Conservation (phyloP, 805 yeast genomes). For the Teunomyces panamensis region DNA sequence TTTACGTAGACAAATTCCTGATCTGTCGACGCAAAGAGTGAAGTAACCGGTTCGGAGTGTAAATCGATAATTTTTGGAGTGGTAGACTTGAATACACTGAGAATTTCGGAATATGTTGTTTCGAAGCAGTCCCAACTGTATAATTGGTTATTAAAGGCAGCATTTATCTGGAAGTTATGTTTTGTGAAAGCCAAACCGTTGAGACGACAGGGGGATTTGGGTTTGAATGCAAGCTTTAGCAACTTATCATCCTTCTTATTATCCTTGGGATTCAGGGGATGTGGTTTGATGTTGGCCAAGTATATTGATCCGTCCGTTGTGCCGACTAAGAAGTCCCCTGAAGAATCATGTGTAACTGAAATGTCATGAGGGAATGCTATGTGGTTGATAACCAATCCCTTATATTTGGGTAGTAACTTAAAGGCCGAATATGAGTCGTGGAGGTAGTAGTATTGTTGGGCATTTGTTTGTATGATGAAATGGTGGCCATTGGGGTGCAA, state of each 20-base stretch:
- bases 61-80: slow-evolving; percentile 9
- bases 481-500: slow-evolving; percentile 36
- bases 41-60: neutral
- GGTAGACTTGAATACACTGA: slow-evolving; percentile 24
- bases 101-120: slow-evolving; percentile 23
- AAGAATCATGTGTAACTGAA: slow-evolving; percentile 8
- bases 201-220: slow-evolving; percentile 1
- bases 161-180: slow-evolving; percentile 20
- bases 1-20: slow-evolving; percentile 13
- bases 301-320: slow-evolving; percentile 30
- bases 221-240: slow-evolving; percentile 25
- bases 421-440: slow-evolving; percentile 29
- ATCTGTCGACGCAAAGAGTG: slow-evolving; percentile 14
- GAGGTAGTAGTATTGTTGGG: slow-evolving; percentile 26
- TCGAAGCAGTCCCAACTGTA: slow-evolving; percentile 37
- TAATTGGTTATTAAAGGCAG: slow-evolving; percentile 17
- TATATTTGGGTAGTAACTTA: slow-evolving; percentile 31
- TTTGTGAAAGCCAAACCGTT: slow-evolving; percentile 11
- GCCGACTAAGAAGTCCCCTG: slow-evolving; percentile 31
- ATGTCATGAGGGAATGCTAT: slow-evolving; percentile 21
- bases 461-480: slow-evolving; percentile 27
- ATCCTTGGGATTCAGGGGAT: slow-evolving; percentile 21
- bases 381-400: slow-evolving; percentile 22
- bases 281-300: slow-evolving; percentile 25
- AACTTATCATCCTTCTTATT: slow-evolving; percentile 37